Evolutionary conservation across 73 alveolate genomes (phyloP), one percentile per base, ranked within the genome.

Genomic region (Halteria grandinella): DNA sequence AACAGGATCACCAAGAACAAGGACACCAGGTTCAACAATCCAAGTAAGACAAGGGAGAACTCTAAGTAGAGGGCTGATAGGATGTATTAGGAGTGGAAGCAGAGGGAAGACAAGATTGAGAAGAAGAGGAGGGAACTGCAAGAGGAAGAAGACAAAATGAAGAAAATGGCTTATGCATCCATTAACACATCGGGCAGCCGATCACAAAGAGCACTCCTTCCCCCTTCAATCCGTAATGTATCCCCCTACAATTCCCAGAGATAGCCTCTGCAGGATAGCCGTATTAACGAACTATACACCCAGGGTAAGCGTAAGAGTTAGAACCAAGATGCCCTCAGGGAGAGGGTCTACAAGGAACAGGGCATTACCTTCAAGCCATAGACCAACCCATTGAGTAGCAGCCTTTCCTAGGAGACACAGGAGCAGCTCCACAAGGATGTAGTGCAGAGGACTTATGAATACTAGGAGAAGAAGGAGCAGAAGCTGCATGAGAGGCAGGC

Each of bases 331-430:
- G 57, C 36, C 23, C 45, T 62, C 2, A 10, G 60, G 27, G 57
- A 62, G 5, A 62, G 25, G 28, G 62, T 62, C 1, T 62, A 39
- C 41, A 36, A 24, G 23, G 78, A 62, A 25, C 28, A 34, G 20
- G 78, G 78, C 14, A 29, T 20, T 20, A 29, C 62, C 2, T 62
- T 62, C 43, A 52, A 44, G 5, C 78, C 78, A 39, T 62, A 39
- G 41, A 62, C 78, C 20, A 62, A 62, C 23, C 28, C n/a, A n/a
- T n/a, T n/a, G n/a, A n/a, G n/a, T n/a, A n/a, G n/a, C n/a, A n/a
- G n/a, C n/a, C n/a, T n/a, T n/a, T n/a, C n/a, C n/a, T n/a, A 24
- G 15, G 5, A 11, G 8, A 4, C 15, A 32, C 17, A 27, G 21
- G 28, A 58, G 7, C 27, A 58, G 5, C 15, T 58, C 34, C 62